A percentile compares a stretch with the other conserved stretches of the same genome.
Conservation (phyloP, 768 basidiomycete genomes). For the Hygrocybe coccinea region DNA sequence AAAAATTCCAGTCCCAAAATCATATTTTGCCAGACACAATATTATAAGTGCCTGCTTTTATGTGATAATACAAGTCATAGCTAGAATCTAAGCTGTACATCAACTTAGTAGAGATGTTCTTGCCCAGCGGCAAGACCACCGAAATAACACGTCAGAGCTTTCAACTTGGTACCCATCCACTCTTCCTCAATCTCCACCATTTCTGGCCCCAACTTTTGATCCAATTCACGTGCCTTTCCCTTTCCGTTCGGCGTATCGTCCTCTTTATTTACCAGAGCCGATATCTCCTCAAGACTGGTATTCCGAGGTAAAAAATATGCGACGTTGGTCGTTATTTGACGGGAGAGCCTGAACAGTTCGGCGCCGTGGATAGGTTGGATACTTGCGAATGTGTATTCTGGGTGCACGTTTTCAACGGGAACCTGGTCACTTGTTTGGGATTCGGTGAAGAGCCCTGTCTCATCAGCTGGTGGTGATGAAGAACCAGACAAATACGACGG, state of each 20-base stretch:
- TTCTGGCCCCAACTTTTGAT: slow-evolving; percentile 34
- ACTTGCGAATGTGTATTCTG: slow-evolving; percentile 67
- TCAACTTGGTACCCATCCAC: slow-evolving; percentile 92
- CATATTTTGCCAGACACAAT: too few species aligned
- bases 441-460: too few species aligned
- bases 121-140: slow-evolving; percentile 76
- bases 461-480: slow-evolving; percentile 5
- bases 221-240: slow-evolving; percentile 5
- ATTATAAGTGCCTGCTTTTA: too few species aligned
- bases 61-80: too few species aligned
- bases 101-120: too few species aligned
- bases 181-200: slow-evolving; percentile 90
- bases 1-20: too few species aligned
- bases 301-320: slow-evolving; percentile 91
- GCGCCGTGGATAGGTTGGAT: slow-evolving; percentile 79
- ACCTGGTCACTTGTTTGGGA: too few species aligned
- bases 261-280: slow-evolving; percentile 47
- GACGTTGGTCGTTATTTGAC: slow-evolving; percentile 71
- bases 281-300: slow-evolving; percentile 66
- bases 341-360: slow-evolving; percentile 72
- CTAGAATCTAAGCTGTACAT: too few species aligned
- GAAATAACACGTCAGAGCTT: slow-evolving; percentile 92
- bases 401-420: too few species aligned
- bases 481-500: slow-evolving; percentile 56
- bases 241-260: not conserved